phyloP scores from a whole-genome alignment of 2,329 filamentous ascomycete species.

The Aspergillus unguis region DNA sequence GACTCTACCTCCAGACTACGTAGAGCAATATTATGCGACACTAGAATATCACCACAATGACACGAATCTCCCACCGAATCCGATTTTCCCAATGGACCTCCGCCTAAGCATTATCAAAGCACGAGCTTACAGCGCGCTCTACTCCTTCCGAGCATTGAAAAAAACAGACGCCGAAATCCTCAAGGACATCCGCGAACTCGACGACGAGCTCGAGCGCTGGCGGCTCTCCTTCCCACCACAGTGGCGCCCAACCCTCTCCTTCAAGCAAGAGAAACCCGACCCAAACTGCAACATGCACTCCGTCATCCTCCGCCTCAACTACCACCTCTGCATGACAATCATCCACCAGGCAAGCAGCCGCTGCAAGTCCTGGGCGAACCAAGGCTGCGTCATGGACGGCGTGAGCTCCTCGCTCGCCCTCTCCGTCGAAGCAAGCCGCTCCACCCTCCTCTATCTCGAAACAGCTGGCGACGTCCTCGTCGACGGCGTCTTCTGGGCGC shows the following conservation, averaged over 20 bases:
- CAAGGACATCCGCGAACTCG: constrained; percentile 54
- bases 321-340: constrained; percentile 53
- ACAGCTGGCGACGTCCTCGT: constrained; percentile 44
- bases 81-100: constrained; percentile 48
- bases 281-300: constrained; percentile 46
- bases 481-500: constrained; percentile 52
- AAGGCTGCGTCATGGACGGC: constrained; percentile 41
- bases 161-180: constrained; percentile 56
- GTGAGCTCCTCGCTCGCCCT: constrained; percentile 54
- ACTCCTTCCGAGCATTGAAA: constrained; percentile 47
- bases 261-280: constrained; percentile 33
- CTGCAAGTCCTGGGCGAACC: constrained; percentile 44
- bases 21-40: constrained; percentile 28
- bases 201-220: constrained; percentile 57
- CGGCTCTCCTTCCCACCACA: constrained; percentile 46
- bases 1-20: constrained; percentile 45
- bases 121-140: constrained; percentile 48
- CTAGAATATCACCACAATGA: constrained; percentile 21
- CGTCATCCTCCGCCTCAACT: constrained; percentile 53
- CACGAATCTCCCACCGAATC: constrained; percentile 22
- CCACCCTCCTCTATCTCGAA: constrained; percentile 51
- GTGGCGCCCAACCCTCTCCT: constrained; percentile 49
- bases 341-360: constrained; percentile 56
- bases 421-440: constrained; percentile 55
- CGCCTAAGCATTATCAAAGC: constrained; percentile 53